phyloP scores from a whole-genome alignment of 108 stramenopile species.

The Cyclostephanos invisitatus region DNA sequence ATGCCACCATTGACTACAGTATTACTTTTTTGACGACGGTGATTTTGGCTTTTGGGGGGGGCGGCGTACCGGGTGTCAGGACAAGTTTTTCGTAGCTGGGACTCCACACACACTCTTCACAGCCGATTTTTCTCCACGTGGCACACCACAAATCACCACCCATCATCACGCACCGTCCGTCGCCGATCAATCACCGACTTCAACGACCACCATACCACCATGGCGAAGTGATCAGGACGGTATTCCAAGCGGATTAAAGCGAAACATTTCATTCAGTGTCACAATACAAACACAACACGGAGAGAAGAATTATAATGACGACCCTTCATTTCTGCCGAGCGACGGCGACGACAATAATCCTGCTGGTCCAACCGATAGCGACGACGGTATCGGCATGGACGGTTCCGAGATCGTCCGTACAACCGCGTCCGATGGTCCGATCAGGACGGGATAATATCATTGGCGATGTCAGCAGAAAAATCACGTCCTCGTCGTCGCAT shows the following conservation, averaged over 20 bases:
- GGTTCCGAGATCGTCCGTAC: constrained; percentile 4
- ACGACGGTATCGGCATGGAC: not conserved
- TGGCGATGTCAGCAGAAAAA: not conserved
- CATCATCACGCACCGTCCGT: too few relatives aligned
- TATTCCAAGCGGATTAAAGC: not conserved
- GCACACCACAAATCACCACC: too few relatives aligned
- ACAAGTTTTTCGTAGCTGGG: too few relatives aligned
- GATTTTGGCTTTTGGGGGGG: too few relatives aligned
- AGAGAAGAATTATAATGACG: not conserved
- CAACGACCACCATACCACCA: not conserved
- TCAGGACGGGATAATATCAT: not conserved
- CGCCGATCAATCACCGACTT: too few relatives aligned
- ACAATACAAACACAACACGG: too few relatives aligned
- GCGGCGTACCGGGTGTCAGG: too few relatives aligned
- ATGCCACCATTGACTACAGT: not conserved
- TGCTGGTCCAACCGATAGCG: constrained; percentile 17
- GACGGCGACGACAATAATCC: constrained; percentile 8
- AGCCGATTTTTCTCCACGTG: too few relatives aligned
- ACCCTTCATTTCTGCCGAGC: constrained; percentile 2
- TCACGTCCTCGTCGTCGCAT: not conserved
- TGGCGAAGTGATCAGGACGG: constrained; percentile 1
- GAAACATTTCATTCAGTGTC: too few relatives aligned
- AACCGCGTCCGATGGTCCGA: constrained; percentile 5
- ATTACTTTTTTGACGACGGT: too few relatives aligned
- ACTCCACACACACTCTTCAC: too few relatives aligned